A percentile compares a stretch with the other conserved stretches of the same genome.
These are phyloP conservation scores for Fusarium lateritium DNA, from an alignment of 2,329 filamentous ascomycete genomes.

Conservation along the genomic window DNA sequence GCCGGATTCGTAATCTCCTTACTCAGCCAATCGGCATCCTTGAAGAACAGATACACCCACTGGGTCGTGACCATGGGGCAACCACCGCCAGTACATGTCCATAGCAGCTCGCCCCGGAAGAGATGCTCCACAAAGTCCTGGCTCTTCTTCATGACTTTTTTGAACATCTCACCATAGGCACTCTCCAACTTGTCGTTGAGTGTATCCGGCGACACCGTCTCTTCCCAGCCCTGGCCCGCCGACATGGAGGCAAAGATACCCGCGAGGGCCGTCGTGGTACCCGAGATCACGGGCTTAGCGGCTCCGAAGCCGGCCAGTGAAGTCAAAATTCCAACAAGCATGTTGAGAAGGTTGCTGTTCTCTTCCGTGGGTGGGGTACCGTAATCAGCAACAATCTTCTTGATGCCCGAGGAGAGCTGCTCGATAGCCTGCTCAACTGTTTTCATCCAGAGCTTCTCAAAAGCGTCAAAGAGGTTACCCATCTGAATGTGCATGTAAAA, in stretches of 20 bases:
- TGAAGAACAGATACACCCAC: constrained; percentile 1
- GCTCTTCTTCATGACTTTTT: background rate
- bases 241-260: background rate
- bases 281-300: background rate
- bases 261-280: background rate
- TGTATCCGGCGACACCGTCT: background rate
- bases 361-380: background rate
- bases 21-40: background rate
- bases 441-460: background rate
- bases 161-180: background rate
- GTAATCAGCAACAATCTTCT: background rate
- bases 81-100: background rate
- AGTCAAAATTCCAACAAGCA: background rate
- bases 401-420: background rate
- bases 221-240: background rate
- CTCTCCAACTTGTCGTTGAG: background rate
- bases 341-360: background rate
- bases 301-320: background rate
- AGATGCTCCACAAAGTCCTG: background rate
- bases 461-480: too few relatives aligned
- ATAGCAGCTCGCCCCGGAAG: background rate
- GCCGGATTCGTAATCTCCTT: background rate
- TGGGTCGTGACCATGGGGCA: background rate
- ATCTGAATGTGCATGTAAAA: too few relatives aligned
- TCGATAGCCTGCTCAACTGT: background rate